Conservation (phyloP, 1,284 basidiomycete species). For the Porogramme epimiltina region DNA sequence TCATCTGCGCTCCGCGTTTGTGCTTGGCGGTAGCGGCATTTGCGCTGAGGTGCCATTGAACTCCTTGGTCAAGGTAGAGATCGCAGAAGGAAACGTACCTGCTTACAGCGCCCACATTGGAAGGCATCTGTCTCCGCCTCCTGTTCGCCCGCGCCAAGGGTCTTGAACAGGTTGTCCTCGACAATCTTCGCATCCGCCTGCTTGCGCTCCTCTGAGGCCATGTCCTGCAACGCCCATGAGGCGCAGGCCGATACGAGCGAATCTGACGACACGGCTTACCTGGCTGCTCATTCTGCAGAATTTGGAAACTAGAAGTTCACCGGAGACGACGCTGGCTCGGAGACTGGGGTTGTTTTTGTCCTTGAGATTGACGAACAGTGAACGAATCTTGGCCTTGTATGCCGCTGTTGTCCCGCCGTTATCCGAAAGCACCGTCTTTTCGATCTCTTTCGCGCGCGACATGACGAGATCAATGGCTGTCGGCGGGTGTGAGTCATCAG, state of each 20-base stretch:
- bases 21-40: constrained; percentile 92
- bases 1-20: constrained; percentile 95
- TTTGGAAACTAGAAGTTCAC: constrained; percentile 70
- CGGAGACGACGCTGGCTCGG: constrained; percentile 83
- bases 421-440: constrained; percentile 55
- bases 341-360: constrained; percentile 93
- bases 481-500: background rate
- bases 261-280: constrained; percentile 45
- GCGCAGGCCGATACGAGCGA: no score
- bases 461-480: constrained; percentile 67
- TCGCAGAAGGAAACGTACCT: constrained; percentile 49
- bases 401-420: constrained; percentile 45
- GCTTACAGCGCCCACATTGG: constrained; percentile 94
- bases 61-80: no score
- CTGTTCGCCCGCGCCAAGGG: constrained; percentile 87
- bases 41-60: constrained; percentile 52
- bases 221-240: constrained; percentile 60
- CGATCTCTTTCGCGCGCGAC: constrained; percentile 59
- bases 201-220: constrained; percentile 93
- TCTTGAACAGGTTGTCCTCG: constrained; percentile 89
- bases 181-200: constrained; percentile 82
- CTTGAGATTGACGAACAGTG: constrained; percentile 91
- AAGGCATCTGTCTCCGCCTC: constrained; percentile 98
- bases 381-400: constrained; percentile 86
- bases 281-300: constrained; percentile 84